Evolutionary conservation across 306 rosid genomes (phyloP).

Genomic region (Neltuma alba): DNA sequence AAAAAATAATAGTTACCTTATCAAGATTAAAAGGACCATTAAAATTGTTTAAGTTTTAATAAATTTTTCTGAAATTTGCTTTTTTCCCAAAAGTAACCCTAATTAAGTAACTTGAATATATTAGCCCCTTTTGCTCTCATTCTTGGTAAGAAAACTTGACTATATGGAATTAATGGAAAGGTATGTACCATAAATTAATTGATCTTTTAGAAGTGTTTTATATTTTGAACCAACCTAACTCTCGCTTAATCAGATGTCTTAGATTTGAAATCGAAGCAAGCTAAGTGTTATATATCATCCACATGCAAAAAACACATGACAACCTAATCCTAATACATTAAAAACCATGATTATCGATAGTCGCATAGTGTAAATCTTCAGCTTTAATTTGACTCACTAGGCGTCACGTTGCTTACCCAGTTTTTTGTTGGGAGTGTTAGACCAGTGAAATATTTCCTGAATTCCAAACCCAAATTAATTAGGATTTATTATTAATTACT

Average conservation of each 20-base stretch:
- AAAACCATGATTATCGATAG: neutral
- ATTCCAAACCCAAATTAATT: conserved; percentile 19
- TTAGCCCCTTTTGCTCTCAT: too few relatives aligned
- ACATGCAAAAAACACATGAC: conserved; percentile 2
- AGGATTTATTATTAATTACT: conserved; percentile 40
- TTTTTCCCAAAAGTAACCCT: neutral
- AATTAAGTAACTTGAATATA: too few relatives aligned
- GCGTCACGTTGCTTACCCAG: neutral
- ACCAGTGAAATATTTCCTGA: neutral
- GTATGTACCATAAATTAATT: too few relatives aligned
- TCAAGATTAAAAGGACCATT: too few relatives aligned
- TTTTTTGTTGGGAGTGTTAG: neutral
- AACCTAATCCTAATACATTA: neutral
- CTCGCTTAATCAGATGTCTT: too few relatives aligned
- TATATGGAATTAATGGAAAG: too few relatives aligned
- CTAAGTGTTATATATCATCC: neutral
- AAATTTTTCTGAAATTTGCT: too few relatives aligned
- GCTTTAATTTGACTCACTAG: neutral
- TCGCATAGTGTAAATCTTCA: neutral
- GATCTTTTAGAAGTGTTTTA: too few relatives aligned
- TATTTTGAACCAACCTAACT: too few relatives aligned
- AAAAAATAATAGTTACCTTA: too few relatives aligned
- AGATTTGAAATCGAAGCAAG: neutral
- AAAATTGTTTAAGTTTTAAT: too few relatives aligned
- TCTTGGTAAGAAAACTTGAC: too few relatives aligned